A percentile compares a stretch with the other conserved stretches of the same genome.
Conservation (phyloP, 1,284 basidiomycete genomes). For the Puccinia hordei region DNA sequence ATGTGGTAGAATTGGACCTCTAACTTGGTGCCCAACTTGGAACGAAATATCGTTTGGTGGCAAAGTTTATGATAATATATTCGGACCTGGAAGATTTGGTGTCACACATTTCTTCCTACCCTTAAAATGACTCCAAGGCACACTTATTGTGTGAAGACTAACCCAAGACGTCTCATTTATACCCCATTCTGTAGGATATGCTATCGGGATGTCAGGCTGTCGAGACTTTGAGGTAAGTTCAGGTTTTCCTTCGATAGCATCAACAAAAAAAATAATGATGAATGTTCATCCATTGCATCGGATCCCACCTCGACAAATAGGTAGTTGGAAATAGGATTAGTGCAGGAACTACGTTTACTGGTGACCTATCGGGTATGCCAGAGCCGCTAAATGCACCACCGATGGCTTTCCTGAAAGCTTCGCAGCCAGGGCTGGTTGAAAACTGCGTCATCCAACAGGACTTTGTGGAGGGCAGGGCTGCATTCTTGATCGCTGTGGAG, state of each 20-base stretch:
- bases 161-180: too few relatives aligned
- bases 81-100: slow-evolving; percentile 50
- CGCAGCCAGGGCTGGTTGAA: slow-evolving; percentile 31
- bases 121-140: not conserved
- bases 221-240: slow-evolving; percentile 28
- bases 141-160: not conserved
- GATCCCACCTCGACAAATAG: not conserved
- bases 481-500: slow-evolving; percentile 43
- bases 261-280: not conserved
- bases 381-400: slow-evolving; percentile 49
- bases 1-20: slow-evolving; percentile 39
- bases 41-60: slow-evolving; percentile 35
- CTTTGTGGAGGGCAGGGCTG: slow-evolving; percentile 31
- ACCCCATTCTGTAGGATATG: slow-evolving; percentile 20
- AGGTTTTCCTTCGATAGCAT: slow-evolving; percentile 6
- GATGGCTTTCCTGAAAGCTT: slow-evolving; percentile 41
- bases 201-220: slow-evolving; percentile 44
- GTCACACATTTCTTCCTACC: not conserved
- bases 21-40: slow-evolving; percentile 30
- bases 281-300: not conserved
- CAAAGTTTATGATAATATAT: slow-evolving; percentile 40
- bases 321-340: slow-evolving; percentile 37
- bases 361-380: slow-evolving; percentile 28
- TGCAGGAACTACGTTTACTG: slow-evolving; percentile 34
- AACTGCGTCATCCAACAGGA: slow-evolving; percentile 39